phyloP scores from a whole-genome alignment of 1,284 basidiomycete genomes.

The Trametes versicolor region DNA sequence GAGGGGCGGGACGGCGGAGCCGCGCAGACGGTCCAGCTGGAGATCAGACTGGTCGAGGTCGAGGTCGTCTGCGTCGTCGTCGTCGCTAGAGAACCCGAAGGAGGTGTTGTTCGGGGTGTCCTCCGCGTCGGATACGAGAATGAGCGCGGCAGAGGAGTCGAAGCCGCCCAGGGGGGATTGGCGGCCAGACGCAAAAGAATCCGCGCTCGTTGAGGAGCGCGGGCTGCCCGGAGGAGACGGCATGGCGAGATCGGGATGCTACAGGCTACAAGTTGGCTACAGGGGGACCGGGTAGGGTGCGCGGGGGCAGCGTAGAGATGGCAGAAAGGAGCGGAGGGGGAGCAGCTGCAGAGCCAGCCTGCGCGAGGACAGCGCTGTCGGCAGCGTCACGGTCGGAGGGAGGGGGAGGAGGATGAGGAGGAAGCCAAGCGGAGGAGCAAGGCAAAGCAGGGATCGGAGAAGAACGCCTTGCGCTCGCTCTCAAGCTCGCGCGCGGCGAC shows the following conservation, averaged over 20 bases:
- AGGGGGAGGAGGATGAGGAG: constrained; percentile 15
- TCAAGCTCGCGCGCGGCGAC: constrained; percentile 7
- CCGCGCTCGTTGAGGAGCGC: constrained; percentile 39
- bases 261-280: constrained; percentile 11
- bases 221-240: constrained; percentile 26
- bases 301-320: constrained; percentile 2
- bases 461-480: not conserved
- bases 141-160: constrained; percentile 60
- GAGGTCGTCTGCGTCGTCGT: constrained; percentile 57
- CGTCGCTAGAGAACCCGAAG: constrained; percentile 61
- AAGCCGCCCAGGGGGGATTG: constrained; percentile 40
- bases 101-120: constrained; percentile 47
- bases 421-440: constrained; percentile 15
- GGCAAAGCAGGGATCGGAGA: constrained; percentile 14
- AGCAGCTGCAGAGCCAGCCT: constrained; percentile 35
- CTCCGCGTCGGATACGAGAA: constrained; percentile 64
- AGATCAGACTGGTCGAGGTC: constrained; percentile 45
- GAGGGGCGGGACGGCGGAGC: constrained; percentile 60
- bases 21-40: constrained; percentile 53
- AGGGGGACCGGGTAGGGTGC: constrained; percentile 1
- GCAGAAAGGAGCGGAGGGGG: constrained; percentile 28
- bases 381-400: constrained; percentile 20
- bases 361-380: constrained; percentile 31
- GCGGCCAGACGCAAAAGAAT: constrained; percentile 41
- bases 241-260: constrained; percentile 6